phyloP scores from a whole-genome alignment of 2,329 filamentous ascomycete species.

The Xylaria digitata region DNA sequence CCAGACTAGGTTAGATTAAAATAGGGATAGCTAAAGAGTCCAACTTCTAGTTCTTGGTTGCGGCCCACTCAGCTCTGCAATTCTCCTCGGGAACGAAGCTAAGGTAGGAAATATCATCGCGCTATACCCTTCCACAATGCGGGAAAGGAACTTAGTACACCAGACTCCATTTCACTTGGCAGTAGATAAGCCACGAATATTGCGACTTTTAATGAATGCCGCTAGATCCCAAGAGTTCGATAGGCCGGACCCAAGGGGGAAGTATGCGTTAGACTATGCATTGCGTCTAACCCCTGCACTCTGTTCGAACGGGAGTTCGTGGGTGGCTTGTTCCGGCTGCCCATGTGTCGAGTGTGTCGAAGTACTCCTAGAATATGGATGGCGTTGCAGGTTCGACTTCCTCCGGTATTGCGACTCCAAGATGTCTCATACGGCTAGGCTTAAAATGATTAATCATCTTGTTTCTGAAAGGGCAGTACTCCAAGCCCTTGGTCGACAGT shows the following conservation, averaged over 20 bases:
- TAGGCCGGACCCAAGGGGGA: not conserved
- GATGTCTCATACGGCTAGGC: not conserved
- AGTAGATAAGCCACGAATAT: not conserved
- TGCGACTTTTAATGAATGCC: not conserved
- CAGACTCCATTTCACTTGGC: slow-evolving; percentile 15
- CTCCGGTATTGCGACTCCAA: not conserved
- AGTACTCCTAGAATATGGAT: not conserved
- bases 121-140: not conserved
- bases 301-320: slow-evolving; percentile 1
- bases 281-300: not conserved
- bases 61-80: slow-evolving; percentile 3
- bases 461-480: slow-evolving; percentile 1
- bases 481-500: not conserved
- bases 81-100: slow-evolving; percentile 7
- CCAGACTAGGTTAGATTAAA: not conserved
- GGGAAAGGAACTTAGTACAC: not conserved
- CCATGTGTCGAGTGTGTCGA: slow-evolving; percentile 12
- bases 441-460: not conserved
- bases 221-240: not conserved
- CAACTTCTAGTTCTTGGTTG: slow-evolving; percentile 11
- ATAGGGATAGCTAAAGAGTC: not conserved
- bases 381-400: not conserved
- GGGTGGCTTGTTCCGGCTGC: slow-evolving; percentile 1
- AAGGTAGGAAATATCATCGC: slow-evolving; percentile 2
- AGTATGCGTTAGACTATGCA: slow-evolving; percentile 9